phyloP scores from a whole-genome alignment of 129 eudicot species.

The Helichrysum umbraculigerum region DNA sequence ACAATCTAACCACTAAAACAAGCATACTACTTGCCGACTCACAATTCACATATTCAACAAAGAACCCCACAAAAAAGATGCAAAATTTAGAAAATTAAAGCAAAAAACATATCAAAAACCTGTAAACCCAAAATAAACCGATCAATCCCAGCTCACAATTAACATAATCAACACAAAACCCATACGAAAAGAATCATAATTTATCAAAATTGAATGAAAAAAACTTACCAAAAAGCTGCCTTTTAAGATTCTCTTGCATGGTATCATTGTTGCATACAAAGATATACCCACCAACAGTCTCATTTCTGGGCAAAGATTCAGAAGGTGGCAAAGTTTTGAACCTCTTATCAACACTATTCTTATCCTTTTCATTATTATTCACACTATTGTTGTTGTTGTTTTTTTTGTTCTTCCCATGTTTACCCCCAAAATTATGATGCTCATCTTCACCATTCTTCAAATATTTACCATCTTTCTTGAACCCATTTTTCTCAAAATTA shows the following conservation, averaged over 20 bases:
- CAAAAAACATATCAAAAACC: not conserved
- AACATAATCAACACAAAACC: not conserved
- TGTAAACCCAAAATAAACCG: not conserved
- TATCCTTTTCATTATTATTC: conserved; percentile 32
- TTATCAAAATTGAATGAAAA: not conserved
- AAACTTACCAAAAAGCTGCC: conserved; percentile 86
- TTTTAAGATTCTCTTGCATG: conserved; percentile 93
- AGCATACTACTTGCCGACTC: not conserved
- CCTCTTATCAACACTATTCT: conserved; percentile 64
- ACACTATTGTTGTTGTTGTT: conserved; percentile 33
- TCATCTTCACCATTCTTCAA: conserved; percentile 15
- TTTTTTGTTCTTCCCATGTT: conserved; percentile 49
- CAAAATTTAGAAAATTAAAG: not conserved
- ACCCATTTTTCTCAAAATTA: not conserved
- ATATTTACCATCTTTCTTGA: not conserved
- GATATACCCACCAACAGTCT: conserved; percentile 93
- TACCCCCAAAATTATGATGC: conserved; percentile 41
- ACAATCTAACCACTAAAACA: not conserved
- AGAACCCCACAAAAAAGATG: not conserved
- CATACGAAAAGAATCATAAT: not conserved
- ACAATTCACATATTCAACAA: not conserved
- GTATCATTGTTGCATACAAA: conserved; percentile 98
- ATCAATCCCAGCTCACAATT: not conserved
- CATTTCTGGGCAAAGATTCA: conserved; percentile 91
- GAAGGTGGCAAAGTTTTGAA: conserved; percentile 92